phyloP scores from a whole-genome alignment of 371 early-diverging fungal genomes.

The Massospora cicadina region DNA sequence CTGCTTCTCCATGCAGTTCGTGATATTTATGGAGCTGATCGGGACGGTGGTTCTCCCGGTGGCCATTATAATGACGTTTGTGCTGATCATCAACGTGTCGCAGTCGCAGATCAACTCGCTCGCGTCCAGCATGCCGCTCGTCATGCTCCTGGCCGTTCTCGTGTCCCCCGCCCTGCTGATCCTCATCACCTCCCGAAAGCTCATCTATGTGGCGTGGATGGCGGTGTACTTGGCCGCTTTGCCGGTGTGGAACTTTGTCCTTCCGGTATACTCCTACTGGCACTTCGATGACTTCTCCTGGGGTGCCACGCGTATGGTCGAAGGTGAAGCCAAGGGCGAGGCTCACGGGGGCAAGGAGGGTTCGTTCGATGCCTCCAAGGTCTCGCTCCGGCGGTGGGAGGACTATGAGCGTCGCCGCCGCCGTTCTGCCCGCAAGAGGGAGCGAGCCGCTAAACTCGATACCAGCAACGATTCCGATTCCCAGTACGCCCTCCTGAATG shows the following conservation, averaged over 20 bases:
- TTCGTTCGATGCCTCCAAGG: slow-evolving; percentile 43
- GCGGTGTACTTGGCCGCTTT: slow-evolving; percentile 69
- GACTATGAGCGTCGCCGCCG: slow-evolving; percentile 63
- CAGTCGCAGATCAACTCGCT: slow-evolving; percentile 22
- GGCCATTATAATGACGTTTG: slow-evolving; percentile 53
- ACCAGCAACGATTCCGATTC: neutral
- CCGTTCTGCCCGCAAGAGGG: slow-evolving; percentile 33
- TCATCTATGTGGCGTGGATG: slow-evolving; percentile 83
- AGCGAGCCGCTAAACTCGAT: slow-evolving; percentile 14
- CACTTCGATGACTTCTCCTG: slow-evolving; percentile 98
- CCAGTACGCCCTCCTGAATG: neutral
- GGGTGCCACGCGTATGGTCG: slow-evolving; percentile 88
- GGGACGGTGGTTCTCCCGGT: slow-evolving; percentile 72
- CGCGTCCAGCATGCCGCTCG: slow-evolving; percentile 41
- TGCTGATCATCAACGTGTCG: slow-evolving; percentile 22
- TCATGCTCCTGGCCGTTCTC: slow-evolving; percentile 44
- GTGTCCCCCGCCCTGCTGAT: slow-evolving; percentile 79
- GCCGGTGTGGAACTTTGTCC: slow-evolving; percentile 88
- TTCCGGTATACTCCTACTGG: slow-evolving; percentile 96
- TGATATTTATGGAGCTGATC: slow-evolving; percentile 67
- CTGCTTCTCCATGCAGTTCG: slow-evolving; percentile 81
- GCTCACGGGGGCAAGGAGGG: slow-evolving; percentile 60
- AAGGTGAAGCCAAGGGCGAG: slow-evolving; percentile 63
- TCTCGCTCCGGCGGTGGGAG: slow-evolving; percentile 73
- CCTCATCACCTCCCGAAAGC: slow-evolving; percentile 72